These are phyloP conservation scores for Chrysochromulina tobinii DNA, from an alignment of 78 protist species.

Conservation along the genomic window DNA sequence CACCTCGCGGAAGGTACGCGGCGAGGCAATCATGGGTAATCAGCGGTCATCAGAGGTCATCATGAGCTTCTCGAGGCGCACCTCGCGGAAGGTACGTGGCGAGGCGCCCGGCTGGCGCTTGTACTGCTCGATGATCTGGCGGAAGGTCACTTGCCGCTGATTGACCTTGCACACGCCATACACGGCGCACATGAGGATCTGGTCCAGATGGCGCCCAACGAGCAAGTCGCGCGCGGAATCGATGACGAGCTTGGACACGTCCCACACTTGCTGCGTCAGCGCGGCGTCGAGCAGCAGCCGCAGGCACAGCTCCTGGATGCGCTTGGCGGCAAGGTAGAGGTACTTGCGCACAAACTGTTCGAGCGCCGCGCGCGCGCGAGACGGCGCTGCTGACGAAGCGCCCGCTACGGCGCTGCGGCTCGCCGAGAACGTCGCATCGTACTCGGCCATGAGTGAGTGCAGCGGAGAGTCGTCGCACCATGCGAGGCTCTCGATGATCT, in stretches of 20 bases:
- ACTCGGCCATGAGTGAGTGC: background rate
- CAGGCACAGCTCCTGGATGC: background rate
- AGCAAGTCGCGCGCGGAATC: background rate
- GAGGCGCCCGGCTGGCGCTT: background rate
- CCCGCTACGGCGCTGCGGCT: background rate
- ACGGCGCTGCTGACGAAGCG: background rate
- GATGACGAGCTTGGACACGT: background rate
- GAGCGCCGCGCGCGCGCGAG: background rate
- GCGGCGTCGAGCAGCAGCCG: background rate
- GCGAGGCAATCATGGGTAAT: too few species aligned
- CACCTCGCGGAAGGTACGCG: too few species aligned
- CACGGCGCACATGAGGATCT: constrained; percentile 10
- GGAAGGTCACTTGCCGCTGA: background rate
- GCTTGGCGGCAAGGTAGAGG: background rate
- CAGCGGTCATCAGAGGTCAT: too few species aligned
- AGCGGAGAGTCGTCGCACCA: background rate
- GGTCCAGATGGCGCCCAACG: background rate
- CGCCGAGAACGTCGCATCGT: background rate
- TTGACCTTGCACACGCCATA: constrained; percentile 17
- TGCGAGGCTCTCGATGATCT: background rate
- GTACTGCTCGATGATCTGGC: constrained; percentile 2
- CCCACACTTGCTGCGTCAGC: background rate
- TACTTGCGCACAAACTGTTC: background rate
- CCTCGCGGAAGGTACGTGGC: background rate
- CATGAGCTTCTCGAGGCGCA: too few species aligned